Evolutionary conservation across 1,284 basidiomycete species (phyloP).

Genomic region (Athelia psychrophila): DNA sequence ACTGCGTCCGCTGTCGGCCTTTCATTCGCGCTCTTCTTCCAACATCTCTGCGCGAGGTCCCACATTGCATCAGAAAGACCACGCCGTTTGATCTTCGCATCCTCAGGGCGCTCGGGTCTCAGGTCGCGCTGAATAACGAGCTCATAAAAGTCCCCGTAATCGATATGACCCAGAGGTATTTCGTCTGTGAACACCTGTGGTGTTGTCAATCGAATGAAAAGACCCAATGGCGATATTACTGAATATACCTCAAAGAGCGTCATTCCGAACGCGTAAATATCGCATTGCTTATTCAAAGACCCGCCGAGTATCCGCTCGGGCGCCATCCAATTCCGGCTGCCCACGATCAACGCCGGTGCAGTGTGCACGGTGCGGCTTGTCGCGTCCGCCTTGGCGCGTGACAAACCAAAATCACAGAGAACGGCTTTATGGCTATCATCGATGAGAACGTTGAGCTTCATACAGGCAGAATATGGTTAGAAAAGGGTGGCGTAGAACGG

Average conservation of each 20-base stretch:
- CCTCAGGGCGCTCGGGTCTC: slow-evolving; percentile 9
- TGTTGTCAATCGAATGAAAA: background rate
- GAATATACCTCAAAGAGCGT: slow-evolving; percentile 26
- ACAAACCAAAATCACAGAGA: slow-evolving; percentile 30
- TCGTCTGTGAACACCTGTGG: slow-evolving; percentile 15
- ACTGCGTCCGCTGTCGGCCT: slow-evolving; percentile 11
- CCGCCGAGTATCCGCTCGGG: slow-evolving; percentile 18
- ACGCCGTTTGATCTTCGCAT: slow-evolving; percentile 4
- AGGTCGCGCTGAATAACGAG: slow-evolving; percentile 8
- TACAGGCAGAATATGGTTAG: background rate
- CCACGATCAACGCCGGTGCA: slow-evolving; percentile 5
- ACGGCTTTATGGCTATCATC: slow-evolving; percentile 24
- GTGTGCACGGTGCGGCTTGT: slow-evolving; percentile 14
- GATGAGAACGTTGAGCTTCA: slow-evolving; percentile 26
- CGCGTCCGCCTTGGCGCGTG: slow-evolving; percentile 22
- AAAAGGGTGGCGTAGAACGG: background rate
- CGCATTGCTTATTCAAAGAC: slow-evolving; percentile 11
- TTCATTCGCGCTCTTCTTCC: slow-evolving; percentile 10
- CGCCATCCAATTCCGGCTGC: slow-evolving; percentile 25
- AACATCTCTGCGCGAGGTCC: slow-evolving; percentile 12
- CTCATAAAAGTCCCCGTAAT: slow-evolving; percentile 7
- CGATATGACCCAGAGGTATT: slow-evolving; percentile 13
- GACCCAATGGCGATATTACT: background rate
- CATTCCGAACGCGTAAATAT: slow-evolving; percentile 29
- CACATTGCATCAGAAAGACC: slow-evolving; percentile 15